A percentile compares a stretch with the other conserved stretches of the same genome.
phyloP scores from a whole-genome alignment of 2,329 filamentous ascomycete genomes.

The Dryadomyces quercivorus region DNA sequence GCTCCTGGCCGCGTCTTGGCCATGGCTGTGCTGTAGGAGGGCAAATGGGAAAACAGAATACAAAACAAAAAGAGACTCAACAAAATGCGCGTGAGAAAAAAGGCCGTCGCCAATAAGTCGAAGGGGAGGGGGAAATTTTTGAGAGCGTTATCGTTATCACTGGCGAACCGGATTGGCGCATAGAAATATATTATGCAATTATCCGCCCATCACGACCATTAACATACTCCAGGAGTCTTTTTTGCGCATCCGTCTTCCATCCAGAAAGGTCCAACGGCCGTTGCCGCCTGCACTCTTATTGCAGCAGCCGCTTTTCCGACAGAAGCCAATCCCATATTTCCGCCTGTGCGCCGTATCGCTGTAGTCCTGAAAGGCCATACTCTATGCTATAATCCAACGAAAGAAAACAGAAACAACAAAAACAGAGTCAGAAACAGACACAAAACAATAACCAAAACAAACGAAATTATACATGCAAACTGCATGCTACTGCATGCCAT shows the following conservation, averaged over 20 bases:
- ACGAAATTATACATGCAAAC: background rate
- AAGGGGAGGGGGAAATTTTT: background rate
- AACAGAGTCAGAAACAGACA: background rate
- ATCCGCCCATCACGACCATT: background rate
- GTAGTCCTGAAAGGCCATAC: background rate
- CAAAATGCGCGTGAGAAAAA: background rate
- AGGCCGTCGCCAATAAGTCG: background rate
- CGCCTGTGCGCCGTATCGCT: conserved; percentile 5
- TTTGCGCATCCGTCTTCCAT: background rate
- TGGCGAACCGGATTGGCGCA: background rate
- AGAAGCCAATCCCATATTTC: background rate
- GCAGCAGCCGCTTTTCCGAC: background rate
- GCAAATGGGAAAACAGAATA: background rate
- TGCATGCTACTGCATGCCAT: background rate
- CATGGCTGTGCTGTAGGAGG: conserved; percentile 3
- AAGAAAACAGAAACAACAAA: background rate
- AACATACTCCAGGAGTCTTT: background rate
- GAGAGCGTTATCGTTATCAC: background rate
- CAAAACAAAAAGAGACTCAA: too few relatives aligned
- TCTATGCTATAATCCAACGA: background rate
- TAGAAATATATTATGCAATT: background rate
- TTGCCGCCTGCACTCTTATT: background rate
- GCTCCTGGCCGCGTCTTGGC: conserved; percentile 11
- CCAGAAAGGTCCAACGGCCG: background rate
- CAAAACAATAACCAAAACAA: background rate